phyloP scores from a whole-genome alignment of 345 rosid genomes.

The Lenwebbia sp. region DNA sequence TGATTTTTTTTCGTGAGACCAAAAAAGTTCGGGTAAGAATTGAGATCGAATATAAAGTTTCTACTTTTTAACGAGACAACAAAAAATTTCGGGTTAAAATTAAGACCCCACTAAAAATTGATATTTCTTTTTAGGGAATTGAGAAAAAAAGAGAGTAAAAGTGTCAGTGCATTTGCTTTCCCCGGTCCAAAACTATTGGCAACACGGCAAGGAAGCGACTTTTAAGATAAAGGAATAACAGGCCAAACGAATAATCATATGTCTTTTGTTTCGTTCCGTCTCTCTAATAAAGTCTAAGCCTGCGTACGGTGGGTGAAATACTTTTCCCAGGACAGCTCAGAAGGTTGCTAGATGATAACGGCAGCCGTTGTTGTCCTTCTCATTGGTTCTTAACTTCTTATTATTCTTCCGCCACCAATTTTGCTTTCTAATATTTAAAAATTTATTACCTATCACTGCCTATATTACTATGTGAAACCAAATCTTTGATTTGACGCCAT shows the following conservation, averaged over 20 bases:
- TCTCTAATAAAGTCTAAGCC: not conserved
- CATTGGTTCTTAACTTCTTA: not conserved
- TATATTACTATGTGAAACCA: not conserved
- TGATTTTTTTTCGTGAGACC: not conserved
- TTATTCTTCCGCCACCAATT: not conserved
- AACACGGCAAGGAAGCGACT: not conserved
- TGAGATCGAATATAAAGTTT: not conserved
- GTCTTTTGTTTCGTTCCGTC: not conserved
- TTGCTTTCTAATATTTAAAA: not conserved
- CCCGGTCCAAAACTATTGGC: not conserved
- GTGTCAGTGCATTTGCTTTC: not conserved
- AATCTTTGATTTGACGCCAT: not conserved
- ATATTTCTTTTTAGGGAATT: not conserved
- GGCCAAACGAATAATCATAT: not conserved
- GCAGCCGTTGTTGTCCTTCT: not conserved
- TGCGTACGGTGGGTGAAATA: not conserved
- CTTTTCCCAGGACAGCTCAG: not conserved
- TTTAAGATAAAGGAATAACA: not conserved
- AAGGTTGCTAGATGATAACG: not conserved
- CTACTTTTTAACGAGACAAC: not conserved
- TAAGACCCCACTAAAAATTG: not conserved
- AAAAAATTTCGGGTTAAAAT: not conserved
- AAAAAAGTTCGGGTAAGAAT: not conserved
- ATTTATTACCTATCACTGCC: not conserved
- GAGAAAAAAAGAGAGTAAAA: not conserved